Evolutionary conservation across 768 basidiomycete species (phyloP), one percentile per base, ranked within the genome.

Genomic region (Xanthoconium stramineum): DNA sequence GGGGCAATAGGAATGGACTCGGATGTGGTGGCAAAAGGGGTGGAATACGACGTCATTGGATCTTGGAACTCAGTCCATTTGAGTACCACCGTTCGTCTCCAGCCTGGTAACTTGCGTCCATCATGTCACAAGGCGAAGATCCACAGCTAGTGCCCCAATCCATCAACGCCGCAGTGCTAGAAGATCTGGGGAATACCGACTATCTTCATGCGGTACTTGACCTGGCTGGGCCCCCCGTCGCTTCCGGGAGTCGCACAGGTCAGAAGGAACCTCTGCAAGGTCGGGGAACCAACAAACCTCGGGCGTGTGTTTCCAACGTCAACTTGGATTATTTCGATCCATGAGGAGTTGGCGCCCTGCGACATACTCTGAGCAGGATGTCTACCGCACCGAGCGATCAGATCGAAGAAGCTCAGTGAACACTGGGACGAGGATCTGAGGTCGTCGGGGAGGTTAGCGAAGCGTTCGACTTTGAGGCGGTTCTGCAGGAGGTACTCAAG

Each of bases 261-360:
- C 30, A 30, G 30, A 37, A 37, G 36, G 50, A 43, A 3, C 24
- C 33, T 20, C 59, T 47, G 29, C 49, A 29, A 33, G 28, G 10
- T 24, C 55, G 7, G 29, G 36, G 17, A 52, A 15, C 5, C 32
- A 32, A 14, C 32, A 36, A 44, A 40, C 50, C 54, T 35, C 55
- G 53, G 10, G 42, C 60, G 1, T 46, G 5, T n/a, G 32, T 57
- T 13, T 77, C 73, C 47, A 73, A 64, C 53, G 77, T 81, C 4
- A 67, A 73, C 28, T 54, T 81, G 19, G 79, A 78, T 45, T 77
- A 76, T 59, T 85, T 86, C 61, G 83, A 86, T 65, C 82, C 78
- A 1, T 61, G 62, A 19, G 85, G 83, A 10, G 76, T 82, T 36
- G 58, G 48, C 5, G 58, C 61, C 8, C 29, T 66, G 3, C 66